These are phyloP conservation scores for Populus pruinosa DNA, from an alignment of 345 rosid genomes.

Conservation along the genomic window DNA sequence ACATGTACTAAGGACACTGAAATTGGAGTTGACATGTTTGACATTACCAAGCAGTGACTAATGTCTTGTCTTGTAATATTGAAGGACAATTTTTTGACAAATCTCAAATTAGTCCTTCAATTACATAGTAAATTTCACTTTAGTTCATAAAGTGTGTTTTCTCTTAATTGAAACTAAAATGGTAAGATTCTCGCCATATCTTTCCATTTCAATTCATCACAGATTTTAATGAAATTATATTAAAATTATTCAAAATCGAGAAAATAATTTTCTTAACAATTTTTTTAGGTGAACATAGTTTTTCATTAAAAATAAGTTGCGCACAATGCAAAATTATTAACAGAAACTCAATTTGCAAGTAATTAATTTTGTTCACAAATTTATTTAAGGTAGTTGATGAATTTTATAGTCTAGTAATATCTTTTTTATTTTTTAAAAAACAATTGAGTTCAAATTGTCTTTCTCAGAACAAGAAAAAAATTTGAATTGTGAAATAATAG, in stretches of 20 bases:
- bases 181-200: background rate
- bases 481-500: too few species aligned
- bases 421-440: too few species aligned
- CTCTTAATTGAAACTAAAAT: background rate
- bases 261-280: too few species aligned
- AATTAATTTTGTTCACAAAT: too few species aligned
- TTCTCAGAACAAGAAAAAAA: too few species aligned
- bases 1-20: background rate
- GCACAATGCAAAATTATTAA: background rate
- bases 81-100: background rate
- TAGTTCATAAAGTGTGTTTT: background rate
- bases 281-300: background rate
- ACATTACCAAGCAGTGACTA: background rate
- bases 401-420: background rate
- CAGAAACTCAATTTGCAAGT: background rate
- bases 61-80: background rate
- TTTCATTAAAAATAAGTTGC: too few species aligned
- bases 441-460: background rate
- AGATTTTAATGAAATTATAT: too few species aligned
- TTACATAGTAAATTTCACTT: background rate
- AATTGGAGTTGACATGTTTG: background rate
- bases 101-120: background rate
- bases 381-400: background rate
- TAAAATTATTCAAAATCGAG: too few species aligned
- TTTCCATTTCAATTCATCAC: background rate